phyloP scores from a whole-genome alignment of 2,329 filamentous ascomycete genomes.

The Monosporascus sp. region DNA sequence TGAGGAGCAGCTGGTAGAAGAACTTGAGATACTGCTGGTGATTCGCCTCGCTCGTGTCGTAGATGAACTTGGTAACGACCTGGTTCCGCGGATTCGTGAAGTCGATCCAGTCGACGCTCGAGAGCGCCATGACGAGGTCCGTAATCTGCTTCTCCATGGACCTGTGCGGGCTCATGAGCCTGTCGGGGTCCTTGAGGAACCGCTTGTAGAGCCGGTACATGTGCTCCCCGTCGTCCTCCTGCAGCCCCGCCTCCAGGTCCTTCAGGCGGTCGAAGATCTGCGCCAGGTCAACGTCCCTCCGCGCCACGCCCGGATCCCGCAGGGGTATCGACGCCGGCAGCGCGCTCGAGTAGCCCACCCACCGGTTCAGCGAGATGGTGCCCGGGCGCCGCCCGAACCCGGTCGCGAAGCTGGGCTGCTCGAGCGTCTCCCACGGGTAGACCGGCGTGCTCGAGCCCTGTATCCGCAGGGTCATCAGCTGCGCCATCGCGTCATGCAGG shows the following conservation, averaged over 20 bases:
- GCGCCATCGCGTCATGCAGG: constrained; percentile 49
- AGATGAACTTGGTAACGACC: constrained; percentile 68
- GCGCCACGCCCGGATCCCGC: constrained; percentile 50
- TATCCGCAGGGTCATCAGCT: constrained; percentile 51
- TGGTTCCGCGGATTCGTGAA: constrained; percentile 66
- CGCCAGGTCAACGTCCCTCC: constrained; percentile 55
- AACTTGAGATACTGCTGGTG: constrained; percentile 57
- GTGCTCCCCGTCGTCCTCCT: constrained; percentile 41
- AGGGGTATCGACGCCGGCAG: constrained; percentile 51
- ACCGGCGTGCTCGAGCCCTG: constrained; percentile 33
- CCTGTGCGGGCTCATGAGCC: constrained; percentile 53
- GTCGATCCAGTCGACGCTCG: constrained; percentile 67
- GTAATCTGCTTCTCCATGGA: constrained; percentile 66
- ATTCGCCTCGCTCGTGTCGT: constrained; percentile 52
- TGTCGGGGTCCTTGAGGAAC: constrained; percentile 63
- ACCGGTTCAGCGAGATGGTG: constrained; percentile 67
- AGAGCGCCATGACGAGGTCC: constrained; percentile 64
- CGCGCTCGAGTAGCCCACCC: constrained; percentile 54
- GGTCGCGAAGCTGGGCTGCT: constrained; percentile 68
- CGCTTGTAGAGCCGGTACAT: constrained; percentile 62
- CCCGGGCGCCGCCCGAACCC: constrained; percentile 61
- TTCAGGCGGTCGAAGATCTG: constrained; percentile 54
- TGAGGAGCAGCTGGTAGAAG: constrained; percentile 72
- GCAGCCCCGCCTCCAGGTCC: constrained; percentile 50
- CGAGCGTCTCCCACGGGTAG: constrained; percentile 64